Conservation (phyloP, 2,329 filamentous ascomycete species). For the Talaromyces atroroseus region DNA sequence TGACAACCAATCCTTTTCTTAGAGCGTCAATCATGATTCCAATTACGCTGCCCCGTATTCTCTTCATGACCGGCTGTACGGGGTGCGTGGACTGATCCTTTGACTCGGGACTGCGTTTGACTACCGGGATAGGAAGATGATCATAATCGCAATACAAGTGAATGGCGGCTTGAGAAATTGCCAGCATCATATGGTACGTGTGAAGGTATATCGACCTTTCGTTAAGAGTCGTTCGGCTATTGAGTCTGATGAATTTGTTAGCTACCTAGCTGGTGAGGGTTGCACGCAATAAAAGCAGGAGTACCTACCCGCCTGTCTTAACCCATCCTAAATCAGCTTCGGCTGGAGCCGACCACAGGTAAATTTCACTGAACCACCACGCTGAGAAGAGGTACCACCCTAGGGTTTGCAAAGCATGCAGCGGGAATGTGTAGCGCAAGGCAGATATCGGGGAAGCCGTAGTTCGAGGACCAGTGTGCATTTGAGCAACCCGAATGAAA, state of each 20-base stretch:
- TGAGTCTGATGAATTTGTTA: slow-evolving; percentile 28
- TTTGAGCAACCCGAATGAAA: slow-evolving; percentile 77
- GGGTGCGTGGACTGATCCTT: slow-evolving; percentile 33
- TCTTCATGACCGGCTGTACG: slow-evolving; percentile 31
- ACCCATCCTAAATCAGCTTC: slow-evolving; percentile 65
- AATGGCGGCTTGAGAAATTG: slow-evolving; percentile 60
- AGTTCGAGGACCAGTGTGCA: slow-evolving; percentile 69
- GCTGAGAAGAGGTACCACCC: slow-evolving; percentile 74
- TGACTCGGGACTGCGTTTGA: slow-evolving; percentile 28
- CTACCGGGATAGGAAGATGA: slow-evolving; percentile 51
- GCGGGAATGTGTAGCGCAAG: slow-evolving; percentile 53
- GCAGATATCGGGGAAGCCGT: slow-evolving; percentile 63
- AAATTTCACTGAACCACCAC: slow-evolving; percentile 73
- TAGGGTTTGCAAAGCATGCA: slow-evolving; percentile 63
- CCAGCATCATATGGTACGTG: slow-evolving; percentile 62
- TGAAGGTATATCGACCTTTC: slow-evolving; percentile 80
- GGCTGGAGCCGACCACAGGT: slow-evolving; percentile 63
- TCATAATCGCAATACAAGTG: slow-evolving; percentile 74
- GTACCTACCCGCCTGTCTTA: slow-evolving; percentile 58
- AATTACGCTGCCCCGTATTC: slow-evolving; percentile 33
- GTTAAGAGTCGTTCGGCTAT: slow-evolving; percentile 72
- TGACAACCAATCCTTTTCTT: slow-evolving; percentile 36
- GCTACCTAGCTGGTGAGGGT: slow-evolving; percentile 8
- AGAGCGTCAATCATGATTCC: slow-evolving; percentile 28
- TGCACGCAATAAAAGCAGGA: not conserved